phyloP scores from a whole-genome alignment of 2,329 filamentous ascomycete genomes.

The Aspergillus sp. region DNA sequence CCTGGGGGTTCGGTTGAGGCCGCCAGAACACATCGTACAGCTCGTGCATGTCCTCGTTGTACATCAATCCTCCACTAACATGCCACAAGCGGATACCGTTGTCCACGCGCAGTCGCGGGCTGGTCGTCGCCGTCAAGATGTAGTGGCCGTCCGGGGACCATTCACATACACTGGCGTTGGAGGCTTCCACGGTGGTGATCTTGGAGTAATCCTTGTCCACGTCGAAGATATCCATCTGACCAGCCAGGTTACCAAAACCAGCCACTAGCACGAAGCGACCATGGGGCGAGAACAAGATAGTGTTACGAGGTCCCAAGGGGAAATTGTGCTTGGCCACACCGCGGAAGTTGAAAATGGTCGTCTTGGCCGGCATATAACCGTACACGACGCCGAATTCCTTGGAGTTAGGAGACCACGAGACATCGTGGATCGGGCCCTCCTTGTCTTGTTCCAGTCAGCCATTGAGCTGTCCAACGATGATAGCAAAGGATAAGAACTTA shows the following conservation, averaged over 20 bases:
- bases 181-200: conserved; percentile 86
- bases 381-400: conserved; percentile 98
- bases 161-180: conserved; percentile 90
- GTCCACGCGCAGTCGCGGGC: conserved; percentile 87
- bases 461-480: conserved; percentile 4
- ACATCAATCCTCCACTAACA: conserved; percentile 79
- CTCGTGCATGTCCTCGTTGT: conserved; percentile 90
- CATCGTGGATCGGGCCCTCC: conserved; percentile 95
- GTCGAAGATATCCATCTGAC: conserved; percentile 97
- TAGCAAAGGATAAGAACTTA: conserved; percentile 23
- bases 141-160: conserved; percentile 96
- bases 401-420: conserved; percentile 96
- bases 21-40: conserved; percentile 87
- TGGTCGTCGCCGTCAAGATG: conserved; percentile 96
- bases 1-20: conserved; percentile 56
- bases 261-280: conserved; percentile 89
- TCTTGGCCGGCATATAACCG: conserved; percentile 98
- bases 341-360: conserved; percentile 90
- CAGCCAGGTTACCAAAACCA: conserved; percentile 93
- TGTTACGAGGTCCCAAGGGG: conserved; percentile 81
- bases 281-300: conserved; percentile 86
- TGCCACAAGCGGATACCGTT: conserved; percentile 97
- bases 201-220: conserved; percentile 89
- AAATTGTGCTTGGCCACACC: conserved; percentile 78
- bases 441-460: conserved; percentile 54